Conservation (phyloP, 2,329 filamentous ascomycete genomes). For the Emergomyces africanus region DNA sequence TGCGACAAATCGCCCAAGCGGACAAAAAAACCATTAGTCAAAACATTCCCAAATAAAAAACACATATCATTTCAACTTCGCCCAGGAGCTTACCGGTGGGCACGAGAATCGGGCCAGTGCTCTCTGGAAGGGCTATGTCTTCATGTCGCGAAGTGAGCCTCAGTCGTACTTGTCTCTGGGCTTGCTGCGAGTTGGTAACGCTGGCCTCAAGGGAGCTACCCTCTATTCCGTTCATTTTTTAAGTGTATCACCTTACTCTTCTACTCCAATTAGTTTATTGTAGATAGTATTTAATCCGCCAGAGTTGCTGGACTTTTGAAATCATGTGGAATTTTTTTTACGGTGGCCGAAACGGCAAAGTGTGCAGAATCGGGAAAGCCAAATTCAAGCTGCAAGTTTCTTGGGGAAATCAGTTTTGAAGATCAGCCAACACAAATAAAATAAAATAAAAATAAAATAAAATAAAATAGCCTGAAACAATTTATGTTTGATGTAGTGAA, state of each 20-base stretch:
- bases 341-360: constrained; percentile 29
- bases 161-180: constrained; percentile 40
- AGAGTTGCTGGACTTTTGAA: not conserved
- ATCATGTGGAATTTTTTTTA: constrained; percentile 26
- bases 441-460: constrained; percentile 1
- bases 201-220: constrained; percentile 8
- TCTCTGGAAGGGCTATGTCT: constrained; percentile 42
- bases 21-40: constrained; percentile 7
- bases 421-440: no score
- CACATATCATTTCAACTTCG: not conserved
- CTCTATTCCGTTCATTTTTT: constrained; percentile 12
- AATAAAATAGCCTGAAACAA: not conserved
- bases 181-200: constrained; percentile 3
- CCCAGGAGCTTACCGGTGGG: constrained; percentile 37
- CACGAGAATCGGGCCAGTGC: constrained; percentile 44
- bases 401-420: no score
- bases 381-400: not conserved
- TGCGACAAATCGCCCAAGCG: not conserved
- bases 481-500: not conserved
- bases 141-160: constrained; percentile 41
- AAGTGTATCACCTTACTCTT: not conserved
- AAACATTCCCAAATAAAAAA: not conserved
- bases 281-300: not conserved
- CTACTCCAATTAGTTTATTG: not conserved
- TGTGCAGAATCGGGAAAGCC: constrained; percentile 15